phyloP scores from a whole-genome alignment of 225 moss, liverwort and hornwort genomes.

The Thuidium tamariscinum region DNA sequence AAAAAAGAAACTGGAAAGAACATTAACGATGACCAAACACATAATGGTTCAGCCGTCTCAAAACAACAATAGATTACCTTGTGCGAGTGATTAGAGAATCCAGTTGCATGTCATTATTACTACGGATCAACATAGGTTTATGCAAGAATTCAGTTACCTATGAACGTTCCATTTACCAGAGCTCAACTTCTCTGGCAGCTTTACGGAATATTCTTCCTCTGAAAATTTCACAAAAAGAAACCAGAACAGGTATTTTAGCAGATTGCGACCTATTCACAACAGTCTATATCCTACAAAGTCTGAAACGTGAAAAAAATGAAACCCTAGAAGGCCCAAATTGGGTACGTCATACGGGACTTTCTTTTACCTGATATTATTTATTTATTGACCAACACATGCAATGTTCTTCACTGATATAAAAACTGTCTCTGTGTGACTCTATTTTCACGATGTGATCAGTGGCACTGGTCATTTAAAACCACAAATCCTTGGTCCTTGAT shows the following conservation, averaged over 20 bases:
- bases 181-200: conserved; percentile 74
- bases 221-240: not conserved
- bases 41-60: not conserved
- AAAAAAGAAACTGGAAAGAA: not conserved
- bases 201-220: conserved; percentile 60
- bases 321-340: not conserved
- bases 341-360: not conserved
- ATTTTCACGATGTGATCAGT: not conserved
- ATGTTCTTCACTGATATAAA: not conserved
- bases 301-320: not conserved
- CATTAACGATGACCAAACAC: not conserved
- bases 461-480: not conserved
- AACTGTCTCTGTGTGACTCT: not conserved
- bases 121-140: not conserved
- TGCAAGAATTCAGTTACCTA: conserved; percentile 20
- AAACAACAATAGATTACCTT: not conserved
- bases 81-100: not conserved
- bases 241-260: not conserved
- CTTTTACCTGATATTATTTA: not conserved
- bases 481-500: not conserved
- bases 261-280: not conserved
- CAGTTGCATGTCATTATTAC: not conserved
- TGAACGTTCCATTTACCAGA: conserved; percentile 84
- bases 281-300: not conserved
- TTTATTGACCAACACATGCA: not conserved